Conservation (phyloP, 2,329 filamentous ascomycete genomes). For the Elsinoe perseae region DNA sequence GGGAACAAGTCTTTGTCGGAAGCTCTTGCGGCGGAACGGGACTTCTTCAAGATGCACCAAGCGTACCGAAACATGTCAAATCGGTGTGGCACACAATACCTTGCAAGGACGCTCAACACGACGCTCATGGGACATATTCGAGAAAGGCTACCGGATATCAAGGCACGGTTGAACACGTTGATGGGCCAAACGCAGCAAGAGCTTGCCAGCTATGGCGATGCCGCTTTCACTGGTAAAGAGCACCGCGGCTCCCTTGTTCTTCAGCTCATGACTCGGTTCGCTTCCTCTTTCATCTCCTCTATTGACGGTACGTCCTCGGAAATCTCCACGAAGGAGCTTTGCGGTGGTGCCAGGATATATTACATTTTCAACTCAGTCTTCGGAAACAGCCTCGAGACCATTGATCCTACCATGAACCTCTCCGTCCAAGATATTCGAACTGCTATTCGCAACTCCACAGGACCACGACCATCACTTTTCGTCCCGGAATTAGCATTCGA, state of each 20-base stretch:
- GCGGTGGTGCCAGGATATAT: slow-evolving; percentile 89
- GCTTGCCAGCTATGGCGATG: slow-evolving; percentile 93
- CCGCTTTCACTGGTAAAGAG: slow-evolving; percentile 94
- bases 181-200: slow-evolving; percentile 99
- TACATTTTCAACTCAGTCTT: slow-evolving; percentile 99
- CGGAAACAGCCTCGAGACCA: slow-evolving; percentile 89
- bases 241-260: slow-evolving; percentile 90
- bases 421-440: slow-evolving; percentile 92
- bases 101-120: slow-evolving; percentile 89
- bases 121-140: slow-evolving; percentile 96
- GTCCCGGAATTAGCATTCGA: slow-evolving; percentile 98
- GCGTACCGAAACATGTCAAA: slow-evolving; percentile 94
- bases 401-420: slow-evolving; percentile 92
- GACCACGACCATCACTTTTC: slow-evolving; percentile 88
- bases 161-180: slow-evolving; percentile 89
- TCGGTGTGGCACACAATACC: slow-evolving; percentile 85
- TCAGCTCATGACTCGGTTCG: slow-evolving; percentile 96
- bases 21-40: slow-evolving; percentile 77
- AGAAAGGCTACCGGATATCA: slow-evolving; percentile 93
- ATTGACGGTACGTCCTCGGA: slow-evolving; percentile 98
- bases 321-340: slow-evolving; percentile 96
- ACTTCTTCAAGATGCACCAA: slow-evolving; percentile 95
- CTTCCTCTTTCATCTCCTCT: slow-evolving; percentile 93
- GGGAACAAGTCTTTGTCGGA: slow-evolving; percentile 91
- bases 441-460: slow-evolving; percentile 95